A percentile compares a stretch with the other conserved stretches of the same genome.
Conservation (phyloP, 345 rosid genomes). For the Eutrema japonicum region DNA sequence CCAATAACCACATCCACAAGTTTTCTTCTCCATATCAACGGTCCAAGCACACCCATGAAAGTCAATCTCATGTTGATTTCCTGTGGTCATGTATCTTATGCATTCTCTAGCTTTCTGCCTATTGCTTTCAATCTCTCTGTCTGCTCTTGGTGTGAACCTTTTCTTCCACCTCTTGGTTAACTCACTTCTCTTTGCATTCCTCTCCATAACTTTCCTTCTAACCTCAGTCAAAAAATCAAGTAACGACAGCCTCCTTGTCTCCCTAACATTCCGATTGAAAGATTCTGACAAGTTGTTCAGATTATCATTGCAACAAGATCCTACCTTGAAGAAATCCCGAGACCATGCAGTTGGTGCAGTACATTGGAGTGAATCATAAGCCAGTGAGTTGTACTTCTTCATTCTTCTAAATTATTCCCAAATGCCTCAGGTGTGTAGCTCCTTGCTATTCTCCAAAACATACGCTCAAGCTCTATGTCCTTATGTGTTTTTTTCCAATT, state of each 20-base stretch:
- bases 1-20: constrained; percentile 6
- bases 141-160: background rate
- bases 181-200: background rate
- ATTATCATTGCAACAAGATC: constrained; percentile 18
- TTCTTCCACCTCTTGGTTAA: background rate
- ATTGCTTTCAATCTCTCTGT: background rate
- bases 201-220: constrained; percentile 7
- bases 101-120: background rate
- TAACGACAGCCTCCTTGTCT: background rate
- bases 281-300: constrained; percentile 1
- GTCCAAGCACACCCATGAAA: background rate
- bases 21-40: background rate
- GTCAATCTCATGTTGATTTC: background rate
- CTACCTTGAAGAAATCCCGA: background rate
- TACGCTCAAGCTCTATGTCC: background rate
- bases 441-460: background rate
- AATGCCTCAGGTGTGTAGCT: background rate
- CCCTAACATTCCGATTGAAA: background rate
- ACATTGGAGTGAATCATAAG: background rate
- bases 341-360: background rate
- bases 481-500: background rate
- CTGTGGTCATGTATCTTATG: background rate
- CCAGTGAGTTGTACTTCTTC: background rate
- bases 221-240: background rate
- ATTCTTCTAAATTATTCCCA: background rate